Base-by-base conservation (phyloP, 2,329 filamentous ascomycete species). In the Sarocladiaceae sp. region DNA sequence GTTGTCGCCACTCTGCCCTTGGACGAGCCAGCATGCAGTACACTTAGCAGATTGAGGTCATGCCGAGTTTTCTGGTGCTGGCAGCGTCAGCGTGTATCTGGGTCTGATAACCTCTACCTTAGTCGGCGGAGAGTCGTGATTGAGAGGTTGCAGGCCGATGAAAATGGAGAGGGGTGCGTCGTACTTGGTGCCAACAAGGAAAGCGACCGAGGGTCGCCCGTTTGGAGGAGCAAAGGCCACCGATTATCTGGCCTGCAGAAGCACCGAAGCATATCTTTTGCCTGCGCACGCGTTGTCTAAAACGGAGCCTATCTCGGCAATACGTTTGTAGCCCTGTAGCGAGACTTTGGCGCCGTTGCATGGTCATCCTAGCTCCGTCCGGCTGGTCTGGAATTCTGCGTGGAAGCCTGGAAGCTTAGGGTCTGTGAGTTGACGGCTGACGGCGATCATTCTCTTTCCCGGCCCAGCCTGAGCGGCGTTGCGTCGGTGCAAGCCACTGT, bases 281-380 rank as follows among this genome's bases (percentile, higher is more conserved):
- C 15, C 5, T 3, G 28, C n/a, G 20, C 22, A 20, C 23, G 40
- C 15, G n/a, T 37, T 44, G 26, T 44, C 12, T 22, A 22, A 44
- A 44, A 44, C 40, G 40, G 40, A 44, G 22, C 25, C 40, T 44
- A 44, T 44, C 23, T 44, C 40, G 40, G 40, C 40, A 23, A n/a
- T 28, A 44, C 23, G 28, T 6, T 15, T 13, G 15, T 44, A 23
- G 40, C 17, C 37, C 7, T 20, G 37, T 22, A 23, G 37, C 7
- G 37, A 40, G 37, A 40, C 17, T 40, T 40, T 40, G 37, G 37
- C 22, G 40, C 23, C 22, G 40, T 44, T 7, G 7, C 8, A n/a
- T 44, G 12, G 22, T 3, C 10, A 26, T n/a, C 7, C 20, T 48
- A 48, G 44, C 44, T 33, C n/a, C 44, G 12, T 33, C 13, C 22